These are phyloP conservation scores for Phytopythium litorale DNA, from an alignment of 352 stramenopile species.

Conservation along the genomic window DNA sequence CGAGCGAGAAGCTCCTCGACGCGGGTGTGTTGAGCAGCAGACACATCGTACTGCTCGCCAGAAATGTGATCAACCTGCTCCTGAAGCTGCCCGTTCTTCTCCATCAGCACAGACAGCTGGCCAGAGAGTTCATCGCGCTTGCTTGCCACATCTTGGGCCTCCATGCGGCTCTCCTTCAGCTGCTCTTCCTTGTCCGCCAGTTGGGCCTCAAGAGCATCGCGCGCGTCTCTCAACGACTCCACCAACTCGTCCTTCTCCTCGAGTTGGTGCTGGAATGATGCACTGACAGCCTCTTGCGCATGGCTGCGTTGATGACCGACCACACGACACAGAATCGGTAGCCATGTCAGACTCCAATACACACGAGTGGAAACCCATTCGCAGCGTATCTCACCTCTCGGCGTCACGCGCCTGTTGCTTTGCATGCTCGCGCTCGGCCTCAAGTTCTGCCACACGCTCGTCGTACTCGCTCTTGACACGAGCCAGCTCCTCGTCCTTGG, in stretches of 20 bases:
- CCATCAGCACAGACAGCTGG: constrained; percentile 26
- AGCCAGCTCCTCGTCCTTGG: constrained; percentile 36
- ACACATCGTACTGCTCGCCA: neutral
- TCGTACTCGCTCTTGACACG: constrained; percentile 32
- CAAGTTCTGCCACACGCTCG: constrained; percentile 32
- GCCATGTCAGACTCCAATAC: neutral
- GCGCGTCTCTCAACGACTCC: constrained; percentile 11
- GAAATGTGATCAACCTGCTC: neutral
- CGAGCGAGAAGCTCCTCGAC: constrained; percentile 18
- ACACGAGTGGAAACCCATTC: neutral
- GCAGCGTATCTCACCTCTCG: constrained; percentile 4
- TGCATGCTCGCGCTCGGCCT: constrained; percentile 25
- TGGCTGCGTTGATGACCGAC: neutral
- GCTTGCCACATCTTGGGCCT: neutral
- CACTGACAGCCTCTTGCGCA: constrained; percentile 24
- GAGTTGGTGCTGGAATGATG: constrained; percentile 26
- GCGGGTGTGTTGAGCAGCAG: neutral
- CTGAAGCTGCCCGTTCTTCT: constrained; percentile 10
- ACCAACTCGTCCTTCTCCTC: constrained; percentile 29
- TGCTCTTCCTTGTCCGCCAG: constrained; percentile 31
- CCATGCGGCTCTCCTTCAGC: constrained; percentile 16
- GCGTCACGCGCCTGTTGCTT: constrained; percentile 34
- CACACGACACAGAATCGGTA: neutral
- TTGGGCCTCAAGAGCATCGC: constrained; percentile 20
- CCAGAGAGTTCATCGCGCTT: constrained; percentile 11